Evolutionary conservation across 164 flowering plant genomes (phyloP), one percentile per base, ranked within the genome.

Genomic region (Annona cherimola): DNA sequence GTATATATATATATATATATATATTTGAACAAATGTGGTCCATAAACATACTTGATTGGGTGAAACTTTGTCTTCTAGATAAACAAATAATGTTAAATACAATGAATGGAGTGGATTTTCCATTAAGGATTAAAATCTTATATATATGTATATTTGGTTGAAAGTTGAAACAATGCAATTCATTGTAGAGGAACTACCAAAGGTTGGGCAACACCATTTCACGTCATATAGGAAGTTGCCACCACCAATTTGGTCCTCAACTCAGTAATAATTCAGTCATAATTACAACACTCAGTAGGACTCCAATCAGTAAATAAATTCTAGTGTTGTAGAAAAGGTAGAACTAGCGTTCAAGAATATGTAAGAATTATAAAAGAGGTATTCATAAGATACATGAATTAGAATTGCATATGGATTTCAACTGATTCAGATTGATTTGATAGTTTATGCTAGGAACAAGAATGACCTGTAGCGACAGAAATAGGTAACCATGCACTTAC

Each of bases 401-500:
- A 50, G 14, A 50, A 50, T 50, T 50, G 57, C 9, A 50, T 3
- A 50, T 50, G 57, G 0, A 16, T 50, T 5, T 50, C 57, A 50
- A 9, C 57, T 50, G 14, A 50, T 50, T 50, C 11, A 7, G 14
- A 50, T 50, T 50, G 2, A 9, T 50, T 50, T 50, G 9, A 2
- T 0, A 50, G 11, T 50, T 50, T 50, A 50, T 50, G 14, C 14
- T 50, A 3, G 57, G 57, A 50, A 20, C 6, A 61, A 26, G 2
- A 54, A 7, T 54, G 11, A 54, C 16, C 19, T 18, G 19, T 61
- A 61, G 19, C 2, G 35, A 9, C 11, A 4, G n/a, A 39, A 54
- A 16, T 4, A 7, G 60, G 14, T 42, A 57, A 11, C 40, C 4
- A 69, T 61, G 5, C 4, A 65, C 72, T 43, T 82, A 89, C 99